Conservation (phyloP, 2,329 filamentous ascomycete species). For the Blastomyces silverae region DNA sequence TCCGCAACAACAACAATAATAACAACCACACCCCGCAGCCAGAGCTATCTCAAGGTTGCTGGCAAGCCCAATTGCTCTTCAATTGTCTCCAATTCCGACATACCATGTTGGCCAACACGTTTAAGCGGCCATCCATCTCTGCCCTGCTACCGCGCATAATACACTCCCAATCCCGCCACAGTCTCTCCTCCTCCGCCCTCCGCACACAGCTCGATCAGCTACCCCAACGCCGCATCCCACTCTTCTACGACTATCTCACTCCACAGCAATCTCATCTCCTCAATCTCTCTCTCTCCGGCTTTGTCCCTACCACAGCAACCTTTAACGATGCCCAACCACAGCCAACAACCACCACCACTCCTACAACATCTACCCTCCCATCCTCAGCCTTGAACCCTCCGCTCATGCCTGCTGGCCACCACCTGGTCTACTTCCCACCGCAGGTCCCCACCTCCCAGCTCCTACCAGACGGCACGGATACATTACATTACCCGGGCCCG, state of each 20-base stretch:
- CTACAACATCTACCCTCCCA: slow-evolving; percentile 27
- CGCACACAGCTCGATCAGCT: slow-evolving; percentile 45
- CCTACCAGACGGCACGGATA: slow-evolving; percentile 77
- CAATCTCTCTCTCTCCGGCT: slow-evolving; percentile 53
- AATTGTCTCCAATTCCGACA: not conserved
- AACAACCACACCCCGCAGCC: not conserved
- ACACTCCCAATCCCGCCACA: not conserved
- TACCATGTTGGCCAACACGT: not conserved
- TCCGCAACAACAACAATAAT: not conserved
- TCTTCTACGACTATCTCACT: slow-evolving; percentile 52
- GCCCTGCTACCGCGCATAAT: not conserved
- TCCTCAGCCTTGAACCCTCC: slow-evolving; percentile 27
- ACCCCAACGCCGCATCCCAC: slow-evolving; percentile 44
- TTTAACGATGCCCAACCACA: not conserved
- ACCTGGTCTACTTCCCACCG: slow-evolving; percentile 81
- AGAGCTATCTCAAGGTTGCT: not conserved
- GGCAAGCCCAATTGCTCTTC: not conserved
- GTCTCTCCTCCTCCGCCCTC: slow-evolving; percentile 28
- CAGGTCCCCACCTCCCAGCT: slow-evolving; percentile 56
- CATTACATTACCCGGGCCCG: slow-evolving; percentile 64
- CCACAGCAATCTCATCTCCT: slow-evolving; percentile 61
- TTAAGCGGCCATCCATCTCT: not conserved
- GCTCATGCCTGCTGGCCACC: slow-evolving; percentile 53
- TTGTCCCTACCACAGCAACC: slow-evolving; percentile 38
- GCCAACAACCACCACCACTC: not conserved